Conservation (phyloP, 306 rosid genomes). For the Castanea sativa region DNA sequence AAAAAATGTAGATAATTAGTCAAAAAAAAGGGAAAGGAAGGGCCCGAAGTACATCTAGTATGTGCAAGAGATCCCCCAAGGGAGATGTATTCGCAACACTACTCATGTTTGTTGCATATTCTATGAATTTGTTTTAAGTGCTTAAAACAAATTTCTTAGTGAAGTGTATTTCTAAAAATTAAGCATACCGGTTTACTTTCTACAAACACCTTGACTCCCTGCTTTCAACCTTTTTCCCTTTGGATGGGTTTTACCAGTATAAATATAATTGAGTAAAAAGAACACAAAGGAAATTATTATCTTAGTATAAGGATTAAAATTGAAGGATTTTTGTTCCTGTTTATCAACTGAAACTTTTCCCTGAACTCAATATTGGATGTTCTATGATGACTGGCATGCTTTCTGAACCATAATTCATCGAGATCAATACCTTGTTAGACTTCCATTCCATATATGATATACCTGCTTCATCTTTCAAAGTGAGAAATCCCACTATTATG, state of each 20-base stretch:
- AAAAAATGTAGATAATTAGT: neutral
- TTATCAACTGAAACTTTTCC: neutral
- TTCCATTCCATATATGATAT: neutral
- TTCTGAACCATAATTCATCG: neutral
- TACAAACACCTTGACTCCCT: too few relatives aligned
- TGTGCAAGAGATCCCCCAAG: neutral
- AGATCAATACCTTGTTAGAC: neutral
- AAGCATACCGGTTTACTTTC: too few relatives aligned
- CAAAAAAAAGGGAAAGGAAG: neutral
- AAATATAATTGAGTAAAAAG: too few relatives aligned
- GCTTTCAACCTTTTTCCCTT: too few relatives aligned
- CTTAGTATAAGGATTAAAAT: too few relatives aligned
- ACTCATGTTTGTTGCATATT: neutral
- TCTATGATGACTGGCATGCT: neutral
- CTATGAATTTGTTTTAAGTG: neutral
- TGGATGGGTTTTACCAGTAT: too few relatives aligned
- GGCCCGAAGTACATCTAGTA: neutral
- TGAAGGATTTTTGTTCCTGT: neutral
- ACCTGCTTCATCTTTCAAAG: neutral
- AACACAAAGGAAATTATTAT: too few relatives aligned
- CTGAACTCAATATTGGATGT: neutral
- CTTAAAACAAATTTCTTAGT: neutral
- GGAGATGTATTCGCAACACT: neutral
- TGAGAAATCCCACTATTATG: neutral
- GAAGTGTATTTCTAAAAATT: too few relatives aligned